A percentile compares a stretch with the other conserved stretches of the same genome.
Conservation (phyloP, 169 alveolate genomes). For the Plasmodium coatneyi region DNA sequence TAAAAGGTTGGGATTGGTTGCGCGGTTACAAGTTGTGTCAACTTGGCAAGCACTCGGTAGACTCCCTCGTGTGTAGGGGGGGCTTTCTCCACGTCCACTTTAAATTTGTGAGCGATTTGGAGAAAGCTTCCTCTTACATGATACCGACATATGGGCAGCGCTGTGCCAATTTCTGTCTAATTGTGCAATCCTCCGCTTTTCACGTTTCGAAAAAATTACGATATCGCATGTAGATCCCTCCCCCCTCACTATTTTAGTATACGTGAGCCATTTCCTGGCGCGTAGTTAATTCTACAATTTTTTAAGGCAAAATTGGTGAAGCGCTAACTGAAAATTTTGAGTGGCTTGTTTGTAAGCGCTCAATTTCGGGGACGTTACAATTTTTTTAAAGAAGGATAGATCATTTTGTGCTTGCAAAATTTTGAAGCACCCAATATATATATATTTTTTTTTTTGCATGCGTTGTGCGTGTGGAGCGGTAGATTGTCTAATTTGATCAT, state of each 20-base stretch:
- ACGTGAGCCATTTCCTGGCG: background rate
- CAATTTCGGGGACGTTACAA: background rate
- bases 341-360: background rate
- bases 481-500: background rate
- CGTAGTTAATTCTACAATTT: background rate
- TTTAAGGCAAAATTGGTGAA: background rate
- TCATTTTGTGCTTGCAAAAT: background rate
- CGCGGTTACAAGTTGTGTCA: background rate
- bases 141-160: background rate
- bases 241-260: background rate
- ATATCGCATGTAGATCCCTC: background rate
- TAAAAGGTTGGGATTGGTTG: background rate
- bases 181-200: background rate
- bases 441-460: background rate
- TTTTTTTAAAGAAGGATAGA: background rate
- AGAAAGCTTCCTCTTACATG: background rate
- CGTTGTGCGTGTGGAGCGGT: background rate
- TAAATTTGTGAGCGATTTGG: background rate
- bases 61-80: background rate
- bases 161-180: background rate
- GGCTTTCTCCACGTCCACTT: background rate
- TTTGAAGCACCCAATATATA: background rate
- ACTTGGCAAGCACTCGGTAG: background rate
- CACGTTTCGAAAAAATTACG: background rate
- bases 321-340: background rate